These are phyloP conservation scores for Nemania serpens DNA, from an alignment of 2,329 filamentous ascomycete species.

Conservation along the genomic window DNA sequence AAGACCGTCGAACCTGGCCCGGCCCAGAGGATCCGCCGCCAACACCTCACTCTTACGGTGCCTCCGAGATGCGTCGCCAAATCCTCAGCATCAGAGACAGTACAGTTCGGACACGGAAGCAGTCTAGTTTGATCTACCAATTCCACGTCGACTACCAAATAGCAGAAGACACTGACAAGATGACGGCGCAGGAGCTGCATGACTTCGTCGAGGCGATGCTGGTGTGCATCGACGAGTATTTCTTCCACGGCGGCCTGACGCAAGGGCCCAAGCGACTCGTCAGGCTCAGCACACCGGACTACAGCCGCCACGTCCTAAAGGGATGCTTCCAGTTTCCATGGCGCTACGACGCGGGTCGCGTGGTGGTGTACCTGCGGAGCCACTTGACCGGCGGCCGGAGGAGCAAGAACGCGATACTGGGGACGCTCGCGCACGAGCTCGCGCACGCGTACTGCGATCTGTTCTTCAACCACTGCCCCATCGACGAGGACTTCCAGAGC, in stretches of 20 bases:
- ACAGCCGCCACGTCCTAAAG: too few relatives aligned
- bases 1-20: too few relatives aligned
- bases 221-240: background rate
- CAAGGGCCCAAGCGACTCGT: background rate
- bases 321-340: too few relatives aligned
- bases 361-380: background rate
- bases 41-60: background rate
- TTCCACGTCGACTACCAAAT: background rate
- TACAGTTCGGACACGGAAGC: background rate
- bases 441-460: background rate
- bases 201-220: background rate
- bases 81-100: background rate
- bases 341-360: background rate
- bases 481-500: background rate
- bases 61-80: background rate
- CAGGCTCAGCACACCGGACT: accelerated
- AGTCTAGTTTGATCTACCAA: background rate
- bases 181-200: background rate
- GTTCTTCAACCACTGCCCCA: conserved; percentile 5
- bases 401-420: background rate
- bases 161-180: background rate
- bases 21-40: too few relatives aligned
- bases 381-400: background rate
- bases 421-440: background rate
- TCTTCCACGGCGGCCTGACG: background rate